Evolutionary conservation across 495 filamentous ascomycete genomes (phyloP).

Genomic region (Aspergillus mulundensis): DNA sequence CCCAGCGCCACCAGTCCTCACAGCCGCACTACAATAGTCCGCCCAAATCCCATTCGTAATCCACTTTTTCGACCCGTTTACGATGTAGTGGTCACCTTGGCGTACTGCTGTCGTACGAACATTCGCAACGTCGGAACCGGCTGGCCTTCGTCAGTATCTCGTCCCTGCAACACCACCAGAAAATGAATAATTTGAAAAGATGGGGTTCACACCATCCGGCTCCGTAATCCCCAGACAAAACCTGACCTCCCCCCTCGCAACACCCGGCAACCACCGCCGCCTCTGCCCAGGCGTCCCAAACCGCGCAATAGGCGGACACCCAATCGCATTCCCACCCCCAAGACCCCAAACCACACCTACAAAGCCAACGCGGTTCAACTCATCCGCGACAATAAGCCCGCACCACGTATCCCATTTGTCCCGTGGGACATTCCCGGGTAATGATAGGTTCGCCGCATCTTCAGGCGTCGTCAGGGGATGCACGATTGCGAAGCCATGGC

Average conservation of each 20-base stretch:
- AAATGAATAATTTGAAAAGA: background rate
- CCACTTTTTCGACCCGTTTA: conserved; percentile 57
- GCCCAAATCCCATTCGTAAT: conserved; percentile 55
- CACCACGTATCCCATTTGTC: conserved; percentile 52
- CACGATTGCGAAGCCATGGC: conserved; percentile 36
- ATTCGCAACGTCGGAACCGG: conserved; percentile 51
- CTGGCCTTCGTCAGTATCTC: conserved; percentile 15
- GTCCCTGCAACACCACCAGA: background rate
- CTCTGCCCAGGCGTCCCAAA: conserved; percentile 50
- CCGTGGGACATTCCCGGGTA: conserved; percentile 38
- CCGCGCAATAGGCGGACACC: conserved; percentile 50
- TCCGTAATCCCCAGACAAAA: conserved; percentile 57
- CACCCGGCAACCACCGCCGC: conserved; percentile 43
- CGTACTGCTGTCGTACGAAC: conserved; percentile 47
- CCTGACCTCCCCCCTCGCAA: conserved; percentile 43
- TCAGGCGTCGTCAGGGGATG: conserved; percentile 35
- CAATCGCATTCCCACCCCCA: conserved; percentile 50
- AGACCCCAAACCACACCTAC: conserved; percentile 47
- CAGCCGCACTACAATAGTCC: conserved; percentile 51
- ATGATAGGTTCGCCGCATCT: conserved; percentile 27
- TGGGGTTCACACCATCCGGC: conserved; percentile 42
- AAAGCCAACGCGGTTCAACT: conserved; percentile 41
- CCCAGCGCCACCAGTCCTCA: conserved; percentile 49
- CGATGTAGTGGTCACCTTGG: conserved; percentile 46
- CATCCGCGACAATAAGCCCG: conserved; percentile 43